Percentiles rank a stretch among this genome's conserved stretches.
Evolutionary conservation across 768 basidiomycete genomes (phyloP).

Genomic region (Phaeotremella fagi): DNA sequence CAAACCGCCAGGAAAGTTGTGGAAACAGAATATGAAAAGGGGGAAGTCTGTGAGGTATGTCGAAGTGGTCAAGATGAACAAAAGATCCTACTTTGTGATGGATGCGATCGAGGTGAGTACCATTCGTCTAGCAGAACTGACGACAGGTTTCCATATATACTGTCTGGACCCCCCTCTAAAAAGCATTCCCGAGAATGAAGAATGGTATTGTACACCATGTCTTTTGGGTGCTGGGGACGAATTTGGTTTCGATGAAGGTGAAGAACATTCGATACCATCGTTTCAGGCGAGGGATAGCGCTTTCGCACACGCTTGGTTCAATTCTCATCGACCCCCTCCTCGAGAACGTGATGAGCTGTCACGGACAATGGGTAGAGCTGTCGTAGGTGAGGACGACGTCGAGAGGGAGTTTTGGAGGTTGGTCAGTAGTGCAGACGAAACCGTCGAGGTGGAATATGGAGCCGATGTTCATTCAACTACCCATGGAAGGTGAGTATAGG

Average conservation of each 20-base stretch:
- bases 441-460: constrained; percentile 98
- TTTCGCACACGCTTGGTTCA: constrained; percentile 86
- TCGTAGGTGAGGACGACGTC: constrained; percentile 82
- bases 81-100: constrained; percentile 87
- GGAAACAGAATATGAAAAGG: constrained; percentile 34
- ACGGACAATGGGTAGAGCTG: constrained; percentile 36
- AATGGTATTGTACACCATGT: constrained; percentile 94
- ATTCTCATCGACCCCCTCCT: constrained; percentile 59
- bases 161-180: constrained; percentile 88
- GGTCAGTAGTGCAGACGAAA: constrained; percentile 80
- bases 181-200: constrained; percentile 73
- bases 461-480: constrained; percentile 97
- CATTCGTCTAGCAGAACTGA: constrained; percentile 6
- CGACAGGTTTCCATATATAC: constrained; percentile 87
- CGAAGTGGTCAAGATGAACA: constrained; percentile 79
- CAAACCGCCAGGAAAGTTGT: not conserved
- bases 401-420: constrained; percentile 97
- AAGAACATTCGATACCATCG: constrained; percentile 85
- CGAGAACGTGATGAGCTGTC: constrained; percentile 14
- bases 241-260: constrained; percentile 96
- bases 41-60: constrained; percentile 79
- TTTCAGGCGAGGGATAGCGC: constrained; percentile 87
- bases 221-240: constrained; percentile 87
- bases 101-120: constrained; percentile 68
- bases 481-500: constrained; percentile 73